A percentile compares a stretch with the other conserved stretches of the same genome.
These are phyloP conservation scores for Galerina sulciceps DNA, from an alignment of 768 basidiomycete species.

Conservation along the genomic window DNA sequence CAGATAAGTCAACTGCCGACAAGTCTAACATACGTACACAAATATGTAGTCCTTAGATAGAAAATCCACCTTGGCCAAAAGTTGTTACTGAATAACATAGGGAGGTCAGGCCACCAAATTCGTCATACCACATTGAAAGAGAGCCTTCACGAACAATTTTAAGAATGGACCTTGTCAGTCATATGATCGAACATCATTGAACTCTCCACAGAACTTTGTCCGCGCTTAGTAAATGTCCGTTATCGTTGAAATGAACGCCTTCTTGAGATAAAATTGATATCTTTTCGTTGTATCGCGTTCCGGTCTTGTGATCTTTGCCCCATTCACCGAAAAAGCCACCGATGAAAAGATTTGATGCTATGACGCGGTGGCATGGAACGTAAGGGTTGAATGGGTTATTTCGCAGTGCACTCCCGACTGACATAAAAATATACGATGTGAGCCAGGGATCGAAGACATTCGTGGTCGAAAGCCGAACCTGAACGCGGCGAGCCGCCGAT, in stretches of 20 bases:
- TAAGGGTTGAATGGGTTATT: conserved; percentile 70
- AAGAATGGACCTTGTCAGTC: too few species aligned
- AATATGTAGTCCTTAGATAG: too few species aligned
- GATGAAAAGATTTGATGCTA: conserved; percentile 61
- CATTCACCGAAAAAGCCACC: conserved; percentile 72
- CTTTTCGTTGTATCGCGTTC: conserved; percentile 50
- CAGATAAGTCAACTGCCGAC: too few species aligned
- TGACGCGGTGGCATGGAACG: conserved; percentile 73
- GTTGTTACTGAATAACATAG: too few species aligned
- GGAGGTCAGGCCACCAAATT: too few species aligned
- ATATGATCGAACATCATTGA: not conserved
- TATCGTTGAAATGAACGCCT: conserved; percentile 52
- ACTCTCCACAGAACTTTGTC: conserved; percentile 28
- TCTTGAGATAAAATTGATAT: conserved; percentile 53
- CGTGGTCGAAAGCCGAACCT: conserved; percentile 37
- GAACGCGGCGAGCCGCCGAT: conserved; percentile 69
- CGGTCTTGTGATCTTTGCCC: conserved; percentile 47
- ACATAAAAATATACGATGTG: not conserved
- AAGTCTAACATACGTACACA: too few species aligned
- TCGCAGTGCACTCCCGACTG: conserved; percentile 67
- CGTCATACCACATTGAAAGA: too few species aligned
- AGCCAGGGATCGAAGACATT: not conserved
- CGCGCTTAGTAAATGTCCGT: conserved; percentile 41
- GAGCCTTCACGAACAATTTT: too few species aligned
- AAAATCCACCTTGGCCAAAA: too few species aligned